Evolutionary conservation across 2,329 filamentous ascomycete species (phyloP).

Genomic region (Teratosphaeria zuluensis): DNA sequence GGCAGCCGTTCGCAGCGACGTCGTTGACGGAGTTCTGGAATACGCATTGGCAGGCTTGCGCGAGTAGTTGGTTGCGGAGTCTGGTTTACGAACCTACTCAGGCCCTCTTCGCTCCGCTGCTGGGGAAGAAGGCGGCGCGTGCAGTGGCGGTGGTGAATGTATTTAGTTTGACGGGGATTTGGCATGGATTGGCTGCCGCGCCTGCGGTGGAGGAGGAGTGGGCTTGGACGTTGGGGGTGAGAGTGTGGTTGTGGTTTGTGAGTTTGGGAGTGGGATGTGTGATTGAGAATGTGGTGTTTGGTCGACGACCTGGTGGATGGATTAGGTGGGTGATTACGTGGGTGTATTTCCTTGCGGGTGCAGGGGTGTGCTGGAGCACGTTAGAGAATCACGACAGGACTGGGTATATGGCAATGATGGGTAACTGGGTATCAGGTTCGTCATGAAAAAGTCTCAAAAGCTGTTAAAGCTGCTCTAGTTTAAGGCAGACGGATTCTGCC

Average conservation of each 20-base stretch:
- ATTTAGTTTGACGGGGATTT: constrained; percentile 12
- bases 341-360: constrained; percentile 3
- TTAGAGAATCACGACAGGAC: constrained; percentile 5
- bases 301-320: constrained; percentile 3
- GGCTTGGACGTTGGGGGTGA: constrained; percentile 4
- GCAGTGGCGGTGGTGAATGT: constrained; percentile 9
- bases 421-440: neutral
- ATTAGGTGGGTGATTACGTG: constrained; percentile 3
- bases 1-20: constrained; percentile 9
- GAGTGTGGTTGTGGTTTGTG: constrained; percentile 12
- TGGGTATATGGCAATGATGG: constrained; percentile 2
- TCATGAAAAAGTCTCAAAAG: neutral
- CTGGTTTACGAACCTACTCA: constrained; percentile 9
- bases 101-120: neutral
- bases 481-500: too few species aligned
- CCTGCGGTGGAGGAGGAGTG: constrained; percentile 1
- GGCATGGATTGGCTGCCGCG: constrained; percentile 13
- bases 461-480: too few species aligned
- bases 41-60: constrained; percentile 12
- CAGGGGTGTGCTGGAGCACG: constrained; percentile 7
- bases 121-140: constrained; percentile 2
- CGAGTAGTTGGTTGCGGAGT: constrained; percentile 7
- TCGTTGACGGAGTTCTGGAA: constrained; percentile 11
- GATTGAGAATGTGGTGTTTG: constrained; percentile 8
- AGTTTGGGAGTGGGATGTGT: constrained; percentile 8